phyloP scores from a whole-genome alignment of 805 yeast genomes.

The Wickerhamiella australiensis region DNA sequence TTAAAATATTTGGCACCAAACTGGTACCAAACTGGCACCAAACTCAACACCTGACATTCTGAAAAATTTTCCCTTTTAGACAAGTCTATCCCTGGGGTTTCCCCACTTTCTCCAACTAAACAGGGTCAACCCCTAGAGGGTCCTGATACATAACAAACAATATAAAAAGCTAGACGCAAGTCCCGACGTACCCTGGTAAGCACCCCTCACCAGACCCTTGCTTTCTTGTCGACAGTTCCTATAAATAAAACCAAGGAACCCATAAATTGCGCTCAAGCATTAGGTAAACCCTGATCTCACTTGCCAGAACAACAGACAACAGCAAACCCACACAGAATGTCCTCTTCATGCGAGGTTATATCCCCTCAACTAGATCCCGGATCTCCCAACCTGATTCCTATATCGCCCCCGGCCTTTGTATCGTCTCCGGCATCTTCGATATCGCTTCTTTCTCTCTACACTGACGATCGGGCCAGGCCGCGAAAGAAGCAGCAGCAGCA shows the following conservation, averaged over 20 bases:
- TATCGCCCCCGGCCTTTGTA: slow-evolving; percentile 3
- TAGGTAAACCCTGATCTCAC: background rate
- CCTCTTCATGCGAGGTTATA: background rate
- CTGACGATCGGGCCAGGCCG: background rate
- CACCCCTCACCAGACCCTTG: too few relatives aligned
- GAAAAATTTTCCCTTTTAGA: too few relatives aligned
- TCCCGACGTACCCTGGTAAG: too few relatives aligned
- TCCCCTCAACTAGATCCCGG: slow-evolving; percentile 1
- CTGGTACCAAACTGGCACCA: too few relatives aligned
- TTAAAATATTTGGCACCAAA: too few relatives aligned
- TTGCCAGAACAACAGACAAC: background rate
- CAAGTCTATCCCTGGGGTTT: too few relatives aligned
- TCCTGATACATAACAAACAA: too few relatives aligned
- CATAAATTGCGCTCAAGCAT: background rate
- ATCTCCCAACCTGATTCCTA: slow-evolving; percentile 8
- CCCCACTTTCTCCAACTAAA: too few relatives aligned
- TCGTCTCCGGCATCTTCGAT: slow-evolving; percentile 7
- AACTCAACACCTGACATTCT: too few relatives aligned
- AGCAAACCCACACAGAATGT: background rate
- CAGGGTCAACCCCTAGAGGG: too few relatives aligned
- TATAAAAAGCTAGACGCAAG: too few relatives aligned
- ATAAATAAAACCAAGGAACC: background rate
- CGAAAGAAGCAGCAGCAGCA: background rate
- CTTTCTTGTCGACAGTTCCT: too few relatives aligned
- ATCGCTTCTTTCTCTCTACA: slow-evolving; percentile 1